These are phyloP conservation scores for Magnolia sinica DNA, from an alignment of 164 flowering plant species.

Conservation along the genomic window DNA sequence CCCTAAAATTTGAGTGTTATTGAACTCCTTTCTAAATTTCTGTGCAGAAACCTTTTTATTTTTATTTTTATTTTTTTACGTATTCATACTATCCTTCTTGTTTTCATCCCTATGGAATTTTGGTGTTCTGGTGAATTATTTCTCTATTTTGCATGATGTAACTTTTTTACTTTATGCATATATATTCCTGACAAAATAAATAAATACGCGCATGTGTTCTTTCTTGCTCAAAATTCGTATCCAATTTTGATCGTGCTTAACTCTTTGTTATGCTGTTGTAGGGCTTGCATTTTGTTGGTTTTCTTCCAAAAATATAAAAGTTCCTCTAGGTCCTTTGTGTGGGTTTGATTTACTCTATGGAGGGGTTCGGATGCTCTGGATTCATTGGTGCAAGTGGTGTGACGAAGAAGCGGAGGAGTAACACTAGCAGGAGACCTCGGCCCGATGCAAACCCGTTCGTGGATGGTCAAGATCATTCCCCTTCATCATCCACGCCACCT, in stretches of 20 bases:
- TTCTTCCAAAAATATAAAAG: neutral
- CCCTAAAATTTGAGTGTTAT: too few relatives aligned
- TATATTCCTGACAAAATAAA: neutral
- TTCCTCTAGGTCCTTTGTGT: neutral
- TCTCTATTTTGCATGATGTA: too few relatives aligned
- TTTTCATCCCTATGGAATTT: too few relatives aligned
- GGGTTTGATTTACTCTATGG: conserved; percentile 36
- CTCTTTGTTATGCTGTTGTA: neutral
- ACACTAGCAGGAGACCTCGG: conserved; percentile 51
- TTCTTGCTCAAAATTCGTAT: neutral
- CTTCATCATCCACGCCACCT: conserved; percentile 42
- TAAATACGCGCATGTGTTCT: neutral
- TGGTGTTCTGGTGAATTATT: too few relatives aligned
- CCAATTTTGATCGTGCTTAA: neutral
- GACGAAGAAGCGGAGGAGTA: conserved; percentile 60
- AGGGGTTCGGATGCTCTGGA: conserved; percentile 34
- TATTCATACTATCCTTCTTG: too few relatives aligned
- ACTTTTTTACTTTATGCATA: too few relatives aligned
- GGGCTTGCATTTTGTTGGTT: neutral
- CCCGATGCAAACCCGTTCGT: conserved; percentile 40
- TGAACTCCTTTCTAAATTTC: too few relatives aligned
- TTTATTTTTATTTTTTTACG: too few relatives aligned
- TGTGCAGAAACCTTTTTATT: too few relatives aligned
- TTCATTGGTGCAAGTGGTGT: conserved; percentile 32
- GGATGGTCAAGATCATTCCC: conserved; percentile 38